Evolutionary conservation across 2,329 filamentous ascomycete genomes (phyloP).

Genomic region (Nigrospora oryzae): DNA sequence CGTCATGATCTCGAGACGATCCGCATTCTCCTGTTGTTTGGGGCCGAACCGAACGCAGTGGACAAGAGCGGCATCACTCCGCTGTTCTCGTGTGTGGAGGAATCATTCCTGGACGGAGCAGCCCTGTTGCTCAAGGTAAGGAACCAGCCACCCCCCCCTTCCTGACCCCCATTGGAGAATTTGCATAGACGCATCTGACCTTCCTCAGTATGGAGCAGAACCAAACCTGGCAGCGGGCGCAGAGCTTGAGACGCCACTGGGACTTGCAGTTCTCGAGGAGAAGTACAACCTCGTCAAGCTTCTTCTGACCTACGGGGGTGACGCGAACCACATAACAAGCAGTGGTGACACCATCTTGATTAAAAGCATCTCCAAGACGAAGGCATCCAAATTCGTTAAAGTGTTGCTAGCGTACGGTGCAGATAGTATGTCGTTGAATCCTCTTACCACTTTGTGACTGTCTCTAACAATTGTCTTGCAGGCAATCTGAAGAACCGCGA

Average conservation of each 20-base stretch:
- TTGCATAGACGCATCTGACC: too few relatives aligned
- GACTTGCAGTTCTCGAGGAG: conserved; percentile 38
- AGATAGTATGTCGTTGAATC: conserved; percentile 20
- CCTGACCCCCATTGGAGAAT: too few relatives aligned
- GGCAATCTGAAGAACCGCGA: conserved; percentile 50
- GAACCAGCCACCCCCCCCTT: neutral
- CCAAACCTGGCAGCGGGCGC: conserved; percentile 41
- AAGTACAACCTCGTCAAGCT: conserved; percentile 50
- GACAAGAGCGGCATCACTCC: conserved; percentile 43
- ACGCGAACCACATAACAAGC: conserved; percentile 42
- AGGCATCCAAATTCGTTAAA: conserved; percentile 45
- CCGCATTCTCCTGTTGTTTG: conserved; percentile 47
- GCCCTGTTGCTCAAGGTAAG: conserved; percentile 45
- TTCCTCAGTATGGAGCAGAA: conserved; percentile 13
- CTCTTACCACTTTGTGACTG: too few relatives aligned
- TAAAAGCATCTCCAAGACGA: conserved; percentile 49
- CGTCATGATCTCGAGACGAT: conserved; percentile 43
- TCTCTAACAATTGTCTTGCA: neutral
- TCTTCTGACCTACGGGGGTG: conserved; percentile 52
- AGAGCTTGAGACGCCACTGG: conserved; percentile 46
- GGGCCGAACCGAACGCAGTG: conserved; percentile 44
- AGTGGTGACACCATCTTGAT: conserved; percentile 55
- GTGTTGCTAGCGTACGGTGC: conserved; percentile 52
- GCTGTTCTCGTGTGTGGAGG: conserved; percentile 40
- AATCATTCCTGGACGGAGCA: conserved; percentile 46